A percentile compares a stretch with the other conserved stretches of the same genome.
These are phyloP conservation scores for Verticillium dahliae DNA, from an alignment of 2,329 filamentous ascomycete species.

Conservation along the genomic window DNA sequence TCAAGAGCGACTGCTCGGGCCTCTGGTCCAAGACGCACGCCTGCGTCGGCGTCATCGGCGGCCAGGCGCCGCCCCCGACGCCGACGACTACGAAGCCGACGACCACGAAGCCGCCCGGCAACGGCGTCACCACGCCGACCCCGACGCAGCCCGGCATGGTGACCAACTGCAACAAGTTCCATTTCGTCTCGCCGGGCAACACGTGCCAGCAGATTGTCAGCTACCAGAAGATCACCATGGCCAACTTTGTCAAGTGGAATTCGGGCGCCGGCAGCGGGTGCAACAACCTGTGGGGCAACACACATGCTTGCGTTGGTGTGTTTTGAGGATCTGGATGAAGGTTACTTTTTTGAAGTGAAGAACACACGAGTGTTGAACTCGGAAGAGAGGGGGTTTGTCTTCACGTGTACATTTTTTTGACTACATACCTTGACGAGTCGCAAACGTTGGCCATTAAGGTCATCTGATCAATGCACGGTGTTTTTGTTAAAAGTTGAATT, in stretches of 20 bases:
- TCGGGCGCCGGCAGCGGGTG: conserved; percentile 7
- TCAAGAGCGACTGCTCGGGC: conserved; percentile 5
- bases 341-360: no score
- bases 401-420: no score
- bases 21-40: conserved; percentile 7
- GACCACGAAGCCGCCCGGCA: neutral
- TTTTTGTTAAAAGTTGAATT: no score
- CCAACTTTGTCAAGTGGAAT: conserved; percentile 13
- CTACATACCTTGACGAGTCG: no score
- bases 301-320: conserved; percentile 8
- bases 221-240: conserved; percentile 4
- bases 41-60: conserved; percentile 4
- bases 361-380: no score
- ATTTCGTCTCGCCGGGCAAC: conserved; percentile 7
- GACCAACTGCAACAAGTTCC: conserved; percentile 13
- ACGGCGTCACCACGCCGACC: conserved; percentile 6
- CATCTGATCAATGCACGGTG: no score
- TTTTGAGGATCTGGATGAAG: no score
- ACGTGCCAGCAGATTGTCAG: conserved; percentile 5
- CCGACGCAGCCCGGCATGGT: conserved; percentile 11
- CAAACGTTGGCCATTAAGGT: no score
- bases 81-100: neutral
- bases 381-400: no score
- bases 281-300: conserved; percentile 6
- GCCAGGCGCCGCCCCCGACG: neutral